Evolutionary conservation across 441 rosid genomes (phyloP).

Genomic region (Aquilaria agallochum): DNA sequence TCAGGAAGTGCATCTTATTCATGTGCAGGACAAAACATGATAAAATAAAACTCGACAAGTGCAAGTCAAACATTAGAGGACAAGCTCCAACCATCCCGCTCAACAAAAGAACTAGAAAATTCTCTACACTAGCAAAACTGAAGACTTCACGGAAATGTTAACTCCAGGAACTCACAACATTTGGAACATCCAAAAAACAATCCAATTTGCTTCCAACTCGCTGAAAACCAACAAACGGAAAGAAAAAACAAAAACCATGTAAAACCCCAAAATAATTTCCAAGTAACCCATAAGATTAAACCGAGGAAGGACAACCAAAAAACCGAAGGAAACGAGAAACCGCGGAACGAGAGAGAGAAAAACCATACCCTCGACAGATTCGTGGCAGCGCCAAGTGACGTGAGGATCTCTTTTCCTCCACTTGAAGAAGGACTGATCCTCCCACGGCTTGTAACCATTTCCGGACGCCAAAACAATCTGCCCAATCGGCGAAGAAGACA

Average conservation of each 20-base stretch:
- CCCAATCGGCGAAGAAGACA: conserved; percentile 52
- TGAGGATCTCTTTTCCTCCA: conserved; percentile 94
- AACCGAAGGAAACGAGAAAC: neutral
- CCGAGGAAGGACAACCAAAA: neutral
- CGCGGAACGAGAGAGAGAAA: neutral
- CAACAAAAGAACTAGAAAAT: no score
- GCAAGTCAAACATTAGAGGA: no score
- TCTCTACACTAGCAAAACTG: no score
- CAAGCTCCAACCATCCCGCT: no score
- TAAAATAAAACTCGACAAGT: no score
- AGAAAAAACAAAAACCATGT: neutral
- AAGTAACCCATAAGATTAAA: neutral
- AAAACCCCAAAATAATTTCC: neutral
- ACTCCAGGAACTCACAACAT: no score
- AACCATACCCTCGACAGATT: conserved; percentile 71
- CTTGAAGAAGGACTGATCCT: conserved; percentile 80
- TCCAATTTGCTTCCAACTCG: neutral
- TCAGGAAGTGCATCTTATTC: no score
- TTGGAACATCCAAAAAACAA: no score
- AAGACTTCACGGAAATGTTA: no score
- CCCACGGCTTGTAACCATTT: conserved; percentile 66
- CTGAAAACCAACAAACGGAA: neutral
- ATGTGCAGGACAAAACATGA: no score
- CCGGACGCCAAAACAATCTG: conserved; percentile 52
- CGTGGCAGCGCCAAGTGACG: conserved; percentile 87